Evolutionary conservation across 2,329 filamentous ascomycete genomes (phyloP).

Genomic region (Penicillium sp.): DNA sequence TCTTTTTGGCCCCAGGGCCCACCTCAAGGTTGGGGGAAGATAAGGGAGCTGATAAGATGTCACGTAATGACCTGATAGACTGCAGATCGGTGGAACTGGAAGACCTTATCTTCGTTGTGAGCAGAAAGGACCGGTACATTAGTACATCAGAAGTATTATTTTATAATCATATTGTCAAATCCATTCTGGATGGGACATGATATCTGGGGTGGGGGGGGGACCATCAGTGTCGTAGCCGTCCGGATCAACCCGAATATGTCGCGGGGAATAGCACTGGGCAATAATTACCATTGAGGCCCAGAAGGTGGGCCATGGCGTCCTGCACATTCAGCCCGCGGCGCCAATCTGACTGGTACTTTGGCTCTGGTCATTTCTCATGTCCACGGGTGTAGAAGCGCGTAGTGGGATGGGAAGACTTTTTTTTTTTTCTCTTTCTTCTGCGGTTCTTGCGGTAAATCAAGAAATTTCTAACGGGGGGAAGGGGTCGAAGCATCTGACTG

Average conservation of each 20-base stretch:
- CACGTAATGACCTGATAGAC: conserved; percentile 26
- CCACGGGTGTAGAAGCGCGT: background rate
- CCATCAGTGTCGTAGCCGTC: conserved; percentile 2
- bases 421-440: conserved; percentile 18
- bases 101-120: conserved; percentile 15
- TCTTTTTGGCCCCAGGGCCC: conserved; percentile 12
- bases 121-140: background rate
- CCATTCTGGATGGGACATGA: background rate
- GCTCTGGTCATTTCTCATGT: background rate
- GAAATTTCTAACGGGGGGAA: conserved; percentile 5
- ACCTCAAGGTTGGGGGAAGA: conserved; percentile 21
- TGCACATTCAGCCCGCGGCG: conserved; percentile 2
- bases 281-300: background rate
- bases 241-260: conserved; percentile 6
- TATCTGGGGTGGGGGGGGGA: no score
- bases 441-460: conserved; percentile 25
- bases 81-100: conserved; percentile 13
- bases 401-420: background rate
- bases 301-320: conserved; percentile 12
- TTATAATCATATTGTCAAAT: conserved; percentile 4
- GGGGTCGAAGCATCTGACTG: conserved; percentile 7
- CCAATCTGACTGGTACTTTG: conserved; percentile 11
- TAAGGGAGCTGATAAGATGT: conserved; percentile 29
- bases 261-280: background rate
- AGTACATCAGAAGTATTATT: background rate